A percentile compares a stretch with the other conserved stretches of the same genome.
These are phyloP conservation scores for Venturiaceae sp. DNA, from an alignment of 2,329 filamentous ascomycete species.

Conservation along the genomic window DNA sequence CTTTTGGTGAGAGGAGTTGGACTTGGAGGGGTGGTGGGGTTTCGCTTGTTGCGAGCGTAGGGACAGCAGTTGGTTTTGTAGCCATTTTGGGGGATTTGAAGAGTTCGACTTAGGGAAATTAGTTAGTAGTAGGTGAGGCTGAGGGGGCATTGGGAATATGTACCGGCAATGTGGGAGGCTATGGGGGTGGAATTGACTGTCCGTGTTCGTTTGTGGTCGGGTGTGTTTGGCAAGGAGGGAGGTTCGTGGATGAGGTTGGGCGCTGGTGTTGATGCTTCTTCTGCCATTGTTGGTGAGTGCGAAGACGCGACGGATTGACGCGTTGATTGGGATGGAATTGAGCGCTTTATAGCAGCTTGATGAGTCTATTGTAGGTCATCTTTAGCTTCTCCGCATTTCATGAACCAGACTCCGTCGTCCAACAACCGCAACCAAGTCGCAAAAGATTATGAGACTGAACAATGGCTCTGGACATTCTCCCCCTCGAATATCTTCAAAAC, in stretches of 20 bases:
- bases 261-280: slow-evolving; percentile 3
- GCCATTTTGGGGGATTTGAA: slow-evolving; percentile 11
- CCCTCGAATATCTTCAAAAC: too few species aligned
- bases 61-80: slow-evolving; percentile 23
- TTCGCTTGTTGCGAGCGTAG: slow-evolving; percentile 7
- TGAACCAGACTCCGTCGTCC: neutral
- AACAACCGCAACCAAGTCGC: neutral
- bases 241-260: slow-evolving; percentile 12
- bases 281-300: slow-evolving; percentile 1
- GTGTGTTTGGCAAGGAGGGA: slow-evolving; percentile 41
- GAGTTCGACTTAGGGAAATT: neutral
- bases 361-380: neutral
- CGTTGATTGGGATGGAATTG: neutral
- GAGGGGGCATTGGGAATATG: slow-evolving; percentile 9
- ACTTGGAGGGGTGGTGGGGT: slow-evolving; percentile 47
- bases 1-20: slow-evolving; percentile 76
- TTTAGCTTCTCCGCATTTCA: neutral
- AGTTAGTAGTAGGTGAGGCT: neutral
- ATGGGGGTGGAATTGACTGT: slow-evolving; percentile 36
- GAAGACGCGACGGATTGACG: neutral
- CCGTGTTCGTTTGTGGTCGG: slow-evolving; percentile 73
- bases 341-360: neutral
- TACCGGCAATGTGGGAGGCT: slow-evolving; percentile 12
- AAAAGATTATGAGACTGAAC: too few species aligned
- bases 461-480: too few species aligned